A percentile compares a stretch with the other conserved stretches of the same genome.
Conservation (phyloP, 164 flowering plant genomes). For the Euptelea pleiosperma region DNA sequence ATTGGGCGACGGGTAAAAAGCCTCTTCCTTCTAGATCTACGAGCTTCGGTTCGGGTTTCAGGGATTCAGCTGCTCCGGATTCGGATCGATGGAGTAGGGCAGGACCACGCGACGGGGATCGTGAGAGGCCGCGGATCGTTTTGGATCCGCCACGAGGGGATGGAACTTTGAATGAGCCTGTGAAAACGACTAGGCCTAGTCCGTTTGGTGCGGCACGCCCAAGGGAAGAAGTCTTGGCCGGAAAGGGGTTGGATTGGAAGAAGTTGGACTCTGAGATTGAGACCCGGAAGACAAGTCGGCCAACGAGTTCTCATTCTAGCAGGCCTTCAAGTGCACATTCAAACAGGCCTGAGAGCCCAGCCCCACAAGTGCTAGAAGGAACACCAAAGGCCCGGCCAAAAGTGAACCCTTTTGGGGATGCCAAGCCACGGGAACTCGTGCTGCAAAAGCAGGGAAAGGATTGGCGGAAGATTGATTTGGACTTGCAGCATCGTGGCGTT, state of each 20-base stretch:
- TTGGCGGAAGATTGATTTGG: slow-evolving; percentile 88
- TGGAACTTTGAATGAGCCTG: slow-evolving; percentile 30
- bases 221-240: slow-evolving; percentile 84
- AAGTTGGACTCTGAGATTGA: slow-evolving; percentile 66
- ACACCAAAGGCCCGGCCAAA: slow-evolving; percentile 52
- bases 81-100: slow-evolving; percentile 51
- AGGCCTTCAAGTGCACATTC: slow-evolving; percentile 82
- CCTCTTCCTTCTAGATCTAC: slow-evolving; percentile 32
- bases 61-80: slow-evolving; percentile 27
- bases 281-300: slow-evolving; percentile 58
- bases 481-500: slow-evolving; percentile 71
- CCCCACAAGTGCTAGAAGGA: slow-evolving; percentile 30
- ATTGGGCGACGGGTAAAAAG: slow-evolving; percentile 64
- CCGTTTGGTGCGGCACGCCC: slow-evolving; percentile 94
- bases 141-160: slow-evolving; percentile 45
- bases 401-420: slow-evolving; percentile 95
- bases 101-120: slow-evolving; percentile 20
- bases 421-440: slow-evolving; percentile 82
- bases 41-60: slow-evolving; percentile 30
- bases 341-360: slow-evolving; percentile 48
- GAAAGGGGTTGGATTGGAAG: slow-evolving; percentile 89
- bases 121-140: slow-evolving; percentile 52
- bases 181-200: slow-evolving; percentile 43
- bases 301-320: slow-evolving; percentile 76
- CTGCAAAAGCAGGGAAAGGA: slow-evolving; percentile 72